Conservation (phyloP, 352 stramenopile genomes). For the Phytophthora lateralis region DNA sequence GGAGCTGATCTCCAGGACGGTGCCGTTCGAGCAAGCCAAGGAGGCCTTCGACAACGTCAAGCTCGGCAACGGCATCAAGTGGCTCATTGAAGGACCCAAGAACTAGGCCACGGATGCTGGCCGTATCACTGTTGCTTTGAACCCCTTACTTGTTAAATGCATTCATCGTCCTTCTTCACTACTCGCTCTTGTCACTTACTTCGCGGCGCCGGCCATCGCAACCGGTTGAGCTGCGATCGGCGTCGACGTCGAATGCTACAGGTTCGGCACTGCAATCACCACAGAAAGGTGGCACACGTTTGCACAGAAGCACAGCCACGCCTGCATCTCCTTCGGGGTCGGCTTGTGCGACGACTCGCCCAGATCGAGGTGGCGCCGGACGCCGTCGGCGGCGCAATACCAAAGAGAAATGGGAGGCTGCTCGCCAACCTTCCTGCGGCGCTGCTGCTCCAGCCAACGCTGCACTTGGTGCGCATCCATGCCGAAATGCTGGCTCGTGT, state of each 20-base stretch:
- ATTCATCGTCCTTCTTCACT: slow-evolving; percentile 7
- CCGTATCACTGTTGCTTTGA: background rate
- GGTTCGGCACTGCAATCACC: slow-evolving; percentile 25
- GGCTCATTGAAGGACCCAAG: slow-evolving; percentile 41
- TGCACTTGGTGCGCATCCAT: slow-evolving; percentile 32
- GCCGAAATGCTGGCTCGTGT: slow-evolving; percentile 40
- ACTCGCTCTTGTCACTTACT: slow-evolving; percentile 19
- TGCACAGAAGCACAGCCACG: slow-evolving; percentile 74
- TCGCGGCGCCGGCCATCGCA: slow-evolving; percentile 8
- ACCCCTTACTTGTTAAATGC: slow-evolving; percentile 17
- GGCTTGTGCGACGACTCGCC: slow-evolving; percentile 12
- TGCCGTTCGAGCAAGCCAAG: slow-evolving; percentile 37
- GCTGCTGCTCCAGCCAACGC: slow-evolving; percentile 42
- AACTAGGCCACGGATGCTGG: slow-evolving; percentile 7
- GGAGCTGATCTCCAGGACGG: slow-evolving; percentile 32
- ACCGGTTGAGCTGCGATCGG: slow-evolving; percentile 3
- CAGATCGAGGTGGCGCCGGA: slow-evolving; percentile 27
- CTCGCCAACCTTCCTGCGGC: slow-evolving; percentile 23
- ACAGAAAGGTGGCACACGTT: slow-evolving; percentile 67
- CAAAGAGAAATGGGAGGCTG: slow-evolving; percentile 41
- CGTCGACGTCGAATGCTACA: slow-evolving; percentile 7
- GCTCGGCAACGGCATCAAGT: slow-evolving; percentile 38
- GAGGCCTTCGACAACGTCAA: slow-evolving; percentile 40
- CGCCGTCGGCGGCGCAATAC: slow-evolving; percentile 47
- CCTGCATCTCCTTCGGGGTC: slow-evolving; percentile 27